Evolutionary conservation across 148 eudicot genomes (phyloP).

Genomic region (Mesembryanthemum crystallinum): DNA sequence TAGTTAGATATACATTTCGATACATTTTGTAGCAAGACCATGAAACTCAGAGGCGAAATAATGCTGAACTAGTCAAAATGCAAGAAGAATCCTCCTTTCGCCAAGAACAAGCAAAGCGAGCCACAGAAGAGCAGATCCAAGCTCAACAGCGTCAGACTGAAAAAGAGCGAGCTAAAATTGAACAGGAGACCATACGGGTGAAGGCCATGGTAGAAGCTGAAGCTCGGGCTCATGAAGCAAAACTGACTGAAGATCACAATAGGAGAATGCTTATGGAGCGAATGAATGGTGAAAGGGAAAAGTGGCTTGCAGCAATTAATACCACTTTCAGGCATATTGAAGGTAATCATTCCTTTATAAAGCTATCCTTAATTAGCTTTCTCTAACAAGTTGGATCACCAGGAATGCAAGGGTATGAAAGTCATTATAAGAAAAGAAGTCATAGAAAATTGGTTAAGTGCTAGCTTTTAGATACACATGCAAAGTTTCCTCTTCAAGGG

Average conservation of each 20-base stretch:
- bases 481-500: not conserved
- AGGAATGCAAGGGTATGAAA: too few species aligned
- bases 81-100: slow-evolving; percentile 83
- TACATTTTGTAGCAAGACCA: slow-evolving; percentile 64
- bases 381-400: not conserved
- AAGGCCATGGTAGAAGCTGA: slow-evolving; percentile 93
- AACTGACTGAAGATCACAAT: slow-evolving; percentile 79
- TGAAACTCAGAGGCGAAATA: slow-evolving; percentile 82
- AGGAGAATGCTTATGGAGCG: slow-evolving; percentile 74
- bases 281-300: slow-evolving; percentile 83
- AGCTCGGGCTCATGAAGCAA: slow-evolving; percentile 87
- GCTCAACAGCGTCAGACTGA: slow-evolving; percentile 90
- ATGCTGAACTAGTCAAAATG: slow-evolving; percentile 79
- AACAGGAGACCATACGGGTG: slow-evolving; percentile 80
- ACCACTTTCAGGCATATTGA: slow-evolving; percentile 89
- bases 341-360: slow-evolving; percentile 43
- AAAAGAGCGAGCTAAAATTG: slow-evolving; percentile 90
- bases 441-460: too few species aligned
- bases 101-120: slow-evolving; percentile 75
- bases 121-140: slow-evolving; percentile 95
- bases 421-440: too few species aligned
- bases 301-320: slow-evolving; percentile 98
- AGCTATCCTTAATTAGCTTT: not conserved
- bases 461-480: not conserved
- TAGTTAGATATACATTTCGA: not conserved